phyloP scores from a whole-genome alignment of 2,329 filamentous ascomycete genomes.

The Pseudocercospora ulei region DNA sequence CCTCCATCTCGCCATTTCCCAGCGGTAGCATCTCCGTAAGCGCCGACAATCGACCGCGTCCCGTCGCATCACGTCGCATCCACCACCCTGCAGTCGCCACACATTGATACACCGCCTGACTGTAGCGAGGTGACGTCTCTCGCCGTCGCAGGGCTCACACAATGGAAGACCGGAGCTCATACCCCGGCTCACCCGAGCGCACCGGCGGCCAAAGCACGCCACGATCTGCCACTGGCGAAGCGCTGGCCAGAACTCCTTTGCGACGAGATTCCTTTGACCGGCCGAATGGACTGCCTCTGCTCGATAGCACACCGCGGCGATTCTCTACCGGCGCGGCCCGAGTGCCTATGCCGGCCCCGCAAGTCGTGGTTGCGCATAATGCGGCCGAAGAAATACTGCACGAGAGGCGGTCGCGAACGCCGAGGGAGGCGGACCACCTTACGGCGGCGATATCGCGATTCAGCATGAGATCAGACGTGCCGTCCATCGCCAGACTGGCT shows the following conservation, averaged over 20 bases:
- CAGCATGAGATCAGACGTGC: conserved; percentile 26
- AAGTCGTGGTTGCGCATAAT: conserved; percentile 29
- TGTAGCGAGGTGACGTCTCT: no score
- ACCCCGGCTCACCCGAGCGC: conserved; percentile 20
- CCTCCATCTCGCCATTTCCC: neutral
- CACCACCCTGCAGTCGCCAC: conserved; percentile 6
- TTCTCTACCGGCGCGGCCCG: conserved; percentile 31
- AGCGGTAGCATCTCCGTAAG: conserved; percentile 1
- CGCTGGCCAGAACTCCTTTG: conserved; percentile 26
- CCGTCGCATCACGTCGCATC: conserved; percentile 1
- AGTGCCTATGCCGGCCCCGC: conserved; percentile 30
- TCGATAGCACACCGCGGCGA: conserved; percentile 30
- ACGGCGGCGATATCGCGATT: conserved; percentile 26
- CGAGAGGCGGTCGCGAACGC: conserved; percentile 24
- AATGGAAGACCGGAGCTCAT: conserved; percentile 15
- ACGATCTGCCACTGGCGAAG: conserved; percentile 27
- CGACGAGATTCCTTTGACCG: conserved; percentile 32
- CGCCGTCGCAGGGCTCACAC: no score
- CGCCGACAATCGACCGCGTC: neutral
- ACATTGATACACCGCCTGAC: no score
- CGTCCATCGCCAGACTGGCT: conserved; percentile 44
- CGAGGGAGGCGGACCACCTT: conserved; percentile 27
- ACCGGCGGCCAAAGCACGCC: conserved; percentile 13
- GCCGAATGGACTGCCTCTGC: conserved; percentile 23
- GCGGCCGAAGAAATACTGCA: conserved; percentile 27